Percentiles rank a stretch among this genome's conserved stretches.
Conservation (phyloP, 768 basidiomycete species). For the Cystobasidium onofrii region DNA sequence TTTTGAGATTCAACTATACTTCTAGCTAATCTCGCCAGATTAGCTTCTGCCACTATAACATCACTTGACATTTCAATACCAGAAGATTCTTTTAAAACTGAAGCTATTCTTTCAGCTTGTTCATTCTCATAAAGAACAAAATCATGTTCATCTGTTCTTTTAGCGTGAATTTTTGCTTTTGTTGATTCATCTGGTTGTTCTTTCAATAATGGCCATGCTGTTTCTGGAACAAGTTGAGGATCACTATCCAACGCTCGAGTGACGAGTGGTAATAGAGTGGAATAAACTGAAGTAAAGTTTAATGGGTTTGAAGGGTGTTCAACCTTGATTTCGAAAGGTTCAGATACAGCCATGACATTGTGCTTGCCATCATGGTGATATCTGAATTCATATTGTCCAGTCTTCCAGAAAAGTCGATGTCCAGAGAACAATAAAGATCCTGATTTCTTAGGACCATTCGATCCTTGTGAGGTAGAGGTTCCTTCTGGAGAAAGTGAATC, state of each 20-base stretch:
- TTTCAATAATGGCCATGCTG: background rate
- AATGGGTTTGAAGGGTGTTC: slow-evolving; percentile 56
- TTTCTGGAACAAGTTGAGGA: slow-evolving; percentile 41
- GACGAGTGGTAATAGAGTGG: slow-evolving; percentile 42
- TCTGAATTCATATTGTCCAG: slow-evolving; percentile 77
- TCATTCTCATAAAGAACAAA: slow-evolving; percentile 85
- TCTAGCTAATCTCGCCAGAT: slow-evolving; percentile 72
- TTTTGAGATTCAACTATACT: slow-evolving; percentile 56
- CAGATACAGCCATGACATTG: slow-evolving; percentile 80
- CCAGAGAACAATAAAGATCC: slow-evolving; percentile 65
- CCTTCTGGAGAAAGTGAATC: slow-evolving; percentile 49
- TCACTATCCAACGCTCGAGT: slow-evolving; percentile 48
- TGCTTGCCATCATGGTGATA: slow-evolving; percentile 97
- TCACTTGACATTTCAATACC: slow-evolving; percentile 79
- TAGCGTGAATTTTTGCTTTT: slow-evolving; percentile 30
- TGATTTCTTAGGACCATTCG: slow-evolving; percentile 35
- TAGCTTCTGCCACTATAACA: slow-evolving; percentile 88
- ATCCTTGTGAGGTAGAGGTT: slow-evolving; percentile 41
- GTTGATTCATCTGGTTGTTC: slow-evolving; percentile 31
- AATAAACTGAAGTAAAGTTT: slow-evolving; percentile 60
- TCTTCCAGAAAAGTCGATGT: slow-evolving; percentile 73
- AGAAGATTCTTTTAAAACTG: slow-evolving; percentile 70
- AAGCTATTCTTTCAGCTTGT: slow-evolving; percentile 82
- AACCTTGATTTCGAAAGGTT: slow-evolving; percentile 85
- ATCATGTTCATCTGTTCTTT: slow-evolving; percentile 72